Conservation (phyloP, 2,329 filamentous ascomycete genomes). For the Claviceps capensis region DNA sequence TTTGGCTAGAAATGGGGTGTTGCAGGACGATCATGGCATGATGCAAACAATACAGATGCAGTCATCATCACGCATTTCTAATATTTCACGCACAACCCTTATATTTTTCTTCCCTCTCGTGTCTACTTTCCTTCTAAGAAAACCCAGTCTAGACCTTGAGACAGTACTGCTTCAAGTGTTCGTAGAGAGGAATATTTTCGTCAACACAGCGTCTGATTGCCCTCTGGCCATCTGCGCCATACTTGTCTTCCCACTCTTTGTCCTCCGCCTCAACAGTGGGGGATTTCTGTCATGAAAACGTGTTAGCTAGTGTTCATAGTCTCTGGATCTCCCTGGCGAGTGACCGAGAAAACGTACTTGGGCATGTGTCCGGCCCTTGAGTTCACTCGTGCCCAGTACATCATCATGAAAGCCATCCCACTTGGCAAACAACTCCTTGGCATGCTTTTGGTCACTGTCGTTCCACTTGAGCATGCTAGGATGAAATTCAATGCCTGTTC, state of each 20-base stretch:
- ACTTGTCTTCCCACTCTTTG: conserved; percentile 60
- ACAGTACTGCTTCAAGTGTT: conserved; percentile 69
- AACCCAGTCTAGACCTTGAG: conserved; percentile 38
- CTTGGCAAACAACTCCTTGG: conserved; percentile 74
- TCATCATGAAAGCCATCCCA: conserved; percentile 97
- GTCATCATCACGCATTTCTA: neutral
- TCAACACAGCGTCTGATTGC: conserved; percentile 58
- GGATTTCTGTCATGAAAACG: conserved; percentile 31
- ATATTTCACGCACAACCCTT: neutral
- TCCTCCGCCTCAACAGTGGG: conserved; percentile 54
- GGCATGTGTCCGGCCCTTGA: conserved; percentile 56
- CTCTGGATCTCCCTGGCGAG: neutral
- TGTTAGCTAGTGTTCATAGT: neutral
- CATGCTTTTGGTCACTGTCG: conserved; percentile 58
- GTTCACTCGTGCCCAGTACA: conserved; percentile 66
- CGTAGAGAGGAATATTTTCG: conserved; percentile 60
- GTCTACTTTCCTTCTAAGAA: neutral
- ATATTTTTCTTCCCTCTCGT: neutral
- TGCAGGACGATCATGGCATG: neutral
- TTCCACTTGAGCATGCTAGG: conserved; percentile 77
- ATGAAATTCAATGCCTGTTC: conserved; percentile 63
- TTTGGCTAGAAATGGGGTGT: neutral
- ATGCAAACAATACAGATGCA: neutral
- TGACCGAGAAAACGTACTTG: conserved; percentile 30
- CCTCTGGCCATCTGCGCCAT: conserved; percentile 55